A percentile compares a stretch with the other conserved stretches of the same genome.
These are phyloP conservation scores for Penicillium arizonense DNA, from an alignment of 495 filamentous ascomycete genomes.

Conservation along the genomic window DNA sequence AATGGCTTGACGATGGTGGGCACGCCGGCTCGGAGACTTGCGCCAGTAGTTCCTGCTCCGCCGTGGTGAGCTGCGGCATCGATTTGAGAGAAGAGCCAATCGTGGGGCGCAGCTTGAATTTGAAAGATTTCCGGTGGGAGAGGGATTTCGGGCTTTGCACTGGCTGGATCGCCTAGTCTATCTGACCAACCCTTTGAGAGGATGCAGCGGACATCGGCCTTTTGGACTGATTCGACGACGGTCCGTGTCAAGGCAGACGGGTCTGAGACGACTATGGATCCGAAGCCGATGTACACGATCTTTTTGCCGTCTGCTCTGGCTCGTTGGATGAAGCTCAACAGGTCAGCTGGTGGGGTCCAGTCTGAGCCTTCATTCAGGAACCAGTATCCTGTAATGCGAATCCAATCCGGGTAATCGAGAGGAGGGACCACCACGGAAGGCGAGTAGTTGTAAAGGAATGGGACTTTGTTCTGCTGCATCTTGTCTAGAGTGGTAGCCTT, in stretches of 20 bases:
- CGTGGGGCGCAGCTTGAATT: constrained; percentile 90
- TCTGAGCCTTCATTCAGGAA: constrained; percentile 81
- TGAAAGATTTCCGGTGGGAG: constrained; percentile 80
- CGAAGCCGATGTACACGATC: constrained; percentile 95
- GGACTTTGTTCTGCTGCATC: constrained; percentile 92
- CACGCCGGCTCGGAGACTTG: constrained; percentile 85
- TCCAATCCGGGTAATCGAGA: constrained; percentile 96
- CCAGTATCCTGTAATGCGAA: constrained; percentile 96
- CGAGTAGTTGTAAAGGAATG: constrained; percentile 97
- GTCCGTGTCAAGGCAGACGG: constrained; percentile 83
- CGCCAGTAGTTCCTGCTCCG: constrained; percentile 92
- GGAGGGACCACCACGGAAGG: constrained; percentile 89
- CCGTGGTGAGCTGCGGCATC: constrained; percentile 95
- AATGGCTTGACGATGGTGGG: constrained; percentile 96
- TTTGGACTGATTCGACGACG: constrained; percentile 84
- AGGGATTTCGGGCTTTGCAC: constrained; percentile 60
- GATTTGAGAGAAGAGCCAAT: constrained; percentile 93
- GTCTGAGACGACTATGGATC: constrained; percentile 93
- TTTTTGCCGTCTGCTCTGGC: constrained; percentile 83
- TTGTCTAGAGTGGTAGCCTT: constrained; percentile 83
- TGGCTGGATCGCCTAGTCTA: constrained; percentile 62
- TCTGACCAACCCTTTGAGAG: constrained; percentile 99
- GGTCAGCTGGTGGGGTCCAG: constrained; percentile 73
- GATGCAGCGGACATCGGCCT: constrained; percentile 93
- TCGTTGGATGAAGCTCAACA: constrained; percentile 74